Percentiles rank a stretch among this genome's conserved stretches.
These are phyloP conservation scores for Pythium brachiatum DNA, from an alignment of 352 stramenopile species.

Conservation along the genomic window DNA sequence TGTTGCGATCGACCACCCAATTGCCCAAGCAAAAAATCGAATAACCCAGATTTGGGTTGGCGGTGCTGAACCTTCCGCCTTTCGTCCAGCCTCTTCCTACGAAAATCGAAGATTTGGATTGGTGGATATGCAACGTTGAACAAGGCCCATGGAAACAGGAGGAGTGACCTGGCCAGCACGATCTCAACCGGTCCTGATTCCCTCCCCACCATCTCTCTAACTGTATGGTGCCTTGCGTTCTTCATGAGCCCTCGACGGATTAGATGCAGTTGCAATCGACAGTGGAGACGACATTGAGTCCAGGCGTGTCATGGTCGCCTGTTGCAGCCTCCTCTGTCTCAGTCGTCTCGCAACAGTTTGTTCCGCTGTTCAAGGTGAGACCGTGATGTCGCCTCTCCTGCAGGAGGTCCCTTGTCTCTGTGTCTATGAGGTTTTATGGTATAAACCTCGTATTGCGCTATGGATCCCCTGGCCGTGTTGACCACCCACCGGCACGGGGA, in stretches of 20 bases:
- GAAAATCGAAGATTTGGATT: constrained; percentile 26
- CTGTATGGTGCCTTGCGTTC: no score
- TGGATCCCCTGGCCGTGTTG: constrained; percentile 3
- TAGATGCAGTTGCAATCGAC: no score
- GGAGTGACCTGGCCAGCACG: constrained; percentile 24
- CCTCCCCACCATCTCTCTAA: neutral
- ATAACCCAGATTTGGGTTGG: constrained; percentile 20
- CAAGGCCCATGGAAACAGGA: constrained; percentile 8
- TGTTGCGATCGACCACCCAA: constrained; percentile 21
- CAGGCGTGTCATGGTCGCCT: neutral
- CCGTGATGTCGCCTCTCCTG: constrained; percentile 16
- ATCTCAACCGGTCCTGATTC: neutral
- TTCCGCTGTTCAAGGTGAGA: constrained; percentile 6
- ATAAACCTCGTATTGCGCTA: constrained; percentile 11
- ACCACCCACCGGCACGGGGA: constrained; percentile 10
- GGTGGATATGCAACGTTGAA: constrained; percentile 17
- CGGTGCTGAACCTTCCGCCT: neutral
- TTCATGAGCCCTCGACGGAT: no score
- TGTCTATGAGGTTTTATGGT: constrained; percentile 18
- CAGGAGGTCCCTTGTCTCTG: constrained; percentile 9
- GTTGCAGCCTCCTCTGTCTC: constrained; percentile 4
- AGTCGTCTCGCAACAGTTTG: constrained; percentile 5
- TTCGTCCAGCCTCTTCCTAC: neutral
- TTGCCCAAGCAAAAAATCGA: constrained; percentile 21
- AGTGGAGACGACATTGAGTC: no score